phyloP scores from a whole-genome alignment of 768 basidiomycete species.

The Sistotremastrum niveocremeum region DNA sequence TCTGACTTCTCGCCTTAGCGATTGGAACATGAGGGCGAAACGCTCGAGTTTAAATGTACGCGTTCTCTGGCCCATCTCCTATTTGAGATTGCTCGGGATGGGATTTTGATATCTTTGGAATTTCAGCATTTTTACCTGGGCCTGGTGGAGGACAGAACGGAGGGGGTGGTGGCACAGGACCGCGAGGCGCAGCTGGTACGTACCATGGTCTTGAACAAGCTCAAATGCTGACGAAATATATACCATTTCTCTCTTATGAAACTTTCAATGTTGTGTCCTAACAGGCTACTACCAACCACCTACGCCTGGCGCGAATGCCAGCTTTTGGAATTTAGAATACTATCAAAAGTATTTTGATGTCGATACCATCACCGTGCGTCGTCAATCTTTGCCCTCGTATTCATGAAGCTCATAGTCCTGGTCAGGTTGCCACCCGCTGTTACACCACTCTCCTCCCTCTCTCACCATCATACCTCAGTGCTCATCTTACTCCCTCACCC shows the following conservation, averaged over 20 bases:
- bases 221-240: constrained; percentile 41
- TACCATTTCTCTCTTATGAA: constrained; percentile 6
- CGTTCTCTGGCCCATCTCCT: constrained; percentile 1
- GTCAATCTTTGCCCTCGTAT: constrained; percentile 1
- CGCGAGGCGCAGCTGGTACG: constrained; percentile 3
- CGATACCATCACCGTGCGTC: constrained; percentile 57
- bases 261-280: constrained; percentile 1
- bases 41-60: constrained; percentile 62
- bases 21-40: constrained; percentile 53
- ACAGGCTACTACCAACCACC: constrained; percentile 52
- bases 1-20: constrained; percentile 20
- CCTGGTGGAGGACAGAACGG: constrained; percentile 13
- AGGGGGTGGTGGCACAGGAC: constrained; percentile 2
- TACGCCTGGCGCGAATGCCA: constrained; percentile 29
- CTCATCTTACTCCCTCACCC: constrained; percentile 47
- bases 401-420: not conserved
- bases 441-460: constrained; percentile 64
- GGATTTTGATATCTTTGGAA: not conserved
- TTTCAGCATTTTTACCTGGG: constrained; percentile 39
- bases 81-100: not conserved
- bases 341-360: constrained; percentile 85
- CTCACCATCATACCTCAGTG: constrained; percentile 46
- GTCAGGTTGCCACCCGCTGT: constrained; percentile 61
- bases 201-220: constrained; percentile 16
- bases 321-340: constrained; percentile 75